Evolutionary conservation across 1,284 basidiomycete genomes (phyloP), one percentile per base, ranked within the genome.

Genomic region (Ganoderma multipileum): DNA sequence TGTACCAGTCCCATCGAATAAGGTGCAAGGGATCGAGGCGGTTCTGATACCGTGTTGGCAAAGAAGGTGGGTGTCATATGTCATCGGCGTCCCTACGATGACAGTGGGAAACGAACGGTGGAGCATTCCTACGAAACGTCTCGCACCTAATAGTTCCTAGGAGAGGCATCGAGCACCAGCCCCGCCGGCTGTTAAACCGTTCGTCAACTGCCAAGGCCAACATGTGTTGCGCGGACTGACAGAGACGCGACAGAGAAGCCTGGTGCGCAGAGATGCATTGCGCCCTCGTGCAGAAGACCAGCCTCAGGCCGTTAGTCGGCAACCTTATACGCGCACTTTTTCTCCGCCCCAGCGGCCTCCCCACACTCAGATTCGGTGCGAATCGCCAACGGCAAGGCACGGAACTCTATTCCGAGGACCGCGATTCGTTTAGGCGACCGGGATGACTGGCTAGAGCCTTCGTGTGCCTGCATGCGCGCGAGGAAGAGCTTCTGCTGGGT

Each of bases 51-150:
- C 55, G 55, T 38, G 36, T 33, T 36, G 30, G 33, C 55, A 33
- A 33, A n/a, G 18, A 58, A 38, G 30, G 33, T 9, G 33, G 9
- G 30, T 36, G 55, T 11, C 55, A 58, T 28, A 33, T 30, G 30
- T 23, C 55, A n/a, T 36, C 30, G 33, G 55, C 30, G 3, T 38
- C 33, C 33, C 55, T 58, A 38, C 55, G 20, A 38, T 33, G 55
- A 38, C 52, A 30, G 55, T 58, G 55, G 55, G 55, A 58, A n/a
- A 20, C 52, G 52, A 55, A 28, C 30, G 28, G 28, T 20, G 52
- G 52, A 55, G 28, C 28, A 55, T 20, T 30, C 52, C 26, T 55
- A 2, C 9, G 28, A 14, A 28, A 55, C 52, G 52, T 30, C 26
- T 33, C 52, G 16, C 52, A 55, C 28, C 8, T 55, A 33, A 55